Conservation (phyloP, 768 basidiomycete genomes). For the Butyriboletus loyo region DNA sequence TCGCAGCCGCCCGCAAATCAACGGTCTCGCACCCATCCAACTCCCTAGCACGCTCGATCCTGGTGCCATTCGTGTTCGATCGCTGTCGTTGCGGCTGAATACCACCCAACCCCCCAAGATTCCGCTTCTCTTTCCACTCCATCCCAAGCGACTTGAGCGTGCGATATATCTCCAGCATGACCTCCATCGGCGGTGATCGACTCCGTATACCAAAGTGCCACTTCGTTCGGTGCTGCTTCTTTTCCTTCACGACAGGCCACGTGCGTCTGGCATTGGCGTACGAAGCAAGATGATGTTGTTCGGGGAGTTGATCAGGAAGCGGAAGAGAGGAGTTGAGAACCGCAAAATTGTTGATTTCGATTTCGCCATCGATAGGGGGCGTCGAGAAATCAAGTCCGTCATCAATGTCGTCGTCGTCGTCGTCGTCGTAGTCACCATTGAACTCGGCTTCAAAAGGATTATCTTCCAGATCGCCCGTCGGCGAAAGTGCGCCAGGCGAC, state of each 20-base stretch:
- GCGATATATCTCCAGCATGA: slow-evolving; percentile 97
- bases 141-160: slow-evolving; percentile 87
- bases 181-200: slow-evolving; percentile 95
- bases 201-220: slow-evolving; percentile 99
- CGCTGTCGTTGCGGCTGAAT: slow-evolving; percentile 32
- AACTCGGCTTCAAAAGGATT: slow-evolving; percentile 85
- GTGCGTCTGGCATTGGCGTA: slow-evolving; percentile 51
- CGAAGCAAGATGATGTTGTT: slow-evolving; percentile 69
- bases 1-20: slow-evolving; percentile 65
- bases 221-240: slow-evolving; percentile 76
- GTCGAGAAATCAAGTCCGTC: slow-evolving; percentile 50
- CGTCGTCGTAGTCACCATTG: slow-evolving; percentile 36
- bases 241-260: slow-evolving; percentile 49
- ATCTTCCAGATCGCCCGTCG: slow-evolving; percentile 61
- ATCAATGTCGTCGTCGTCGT: slow-evolving; percentile 59
- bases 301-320: slow-evolving; percentile 58
- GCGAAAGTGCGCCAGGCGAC: slow-evolving; percentile 66
- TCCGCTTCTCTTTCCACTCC: slow-evolving; percentile 96
- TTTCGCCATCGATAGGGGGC: slow-evolving; percentile 34
- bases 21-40: slow-evolving; percentile 57
- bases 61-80: slow-evolving; percentile 35
- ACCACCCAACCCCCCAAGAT: slow-evolving; percentile 69
- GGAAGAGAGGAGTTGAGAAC: slow-evolving; percentile 90
- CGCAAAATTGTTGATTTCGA: slow-evolving; percentile 65
- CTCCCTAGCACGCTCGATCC: slow-evolving; percentile 60